Base-by-base conservation (phyloP, 1,284 basidiomycete species). In the Vanrija sp. region DNA sequence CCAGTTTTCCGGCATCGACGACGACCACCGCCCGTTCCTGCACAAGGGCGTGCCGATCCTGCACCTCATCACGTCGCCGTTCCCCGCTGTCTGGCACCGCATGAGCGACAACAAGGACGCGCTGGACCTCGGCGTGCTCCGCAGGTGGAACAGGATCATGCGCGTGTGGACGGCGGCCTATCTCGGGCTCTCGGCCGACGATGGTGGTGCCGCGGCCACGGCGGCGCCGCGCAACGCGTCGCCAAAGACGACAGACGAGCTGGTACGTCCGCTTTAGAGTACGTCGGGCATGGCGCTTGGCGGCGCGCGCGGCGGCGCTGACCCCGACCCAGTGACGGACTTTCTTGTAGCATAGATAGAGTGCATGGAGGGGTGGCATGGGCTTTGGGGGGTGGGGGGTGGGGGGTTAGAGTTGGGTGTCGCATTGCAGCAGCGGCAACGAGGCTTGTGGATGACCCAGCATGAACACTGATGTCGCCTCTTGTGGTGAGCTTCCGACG, bases 21-120 rank as follows among this genome's bases (percentile, higher is more conserved):
- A 99, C 73, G 96, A 99, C 76, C 96, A 99, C 73, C 73, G 92
- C 23, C 96, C 96, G 16, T 98, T 99, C 77, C 67, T 96, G 42
- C 75, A 79, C 36, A 76, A 80, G 49, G 96, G 95, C 6, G 93
- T 99, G 18, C 90, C 85, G 53, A 78, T 98, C 45, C 75, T 98
- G 59, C 96, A 99, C 72, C 69, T 98, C 47, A 98, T 98, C 56
- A 78, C 94, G 0, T 83, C 83, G 41, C 93, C 90, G 0, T 98
- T 98, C 72, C 96, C 96, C 0, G 57, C 47, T 2, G 93, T 96
- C 6, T 98, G 95, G 96, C 96, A 98, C 74, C 87, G 82, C 15
- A 69, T 92, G 24, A 71, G 68, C 53, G 96, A 99, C 75, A 87
- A 98, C 73, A 88, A 84, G 2, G 81, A 83, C 15, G 92, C 89